Evolutionary conservation across 768 basidiomycete genomes (phyloP).

Genomic region (Pleurotus djamor): DNA sequence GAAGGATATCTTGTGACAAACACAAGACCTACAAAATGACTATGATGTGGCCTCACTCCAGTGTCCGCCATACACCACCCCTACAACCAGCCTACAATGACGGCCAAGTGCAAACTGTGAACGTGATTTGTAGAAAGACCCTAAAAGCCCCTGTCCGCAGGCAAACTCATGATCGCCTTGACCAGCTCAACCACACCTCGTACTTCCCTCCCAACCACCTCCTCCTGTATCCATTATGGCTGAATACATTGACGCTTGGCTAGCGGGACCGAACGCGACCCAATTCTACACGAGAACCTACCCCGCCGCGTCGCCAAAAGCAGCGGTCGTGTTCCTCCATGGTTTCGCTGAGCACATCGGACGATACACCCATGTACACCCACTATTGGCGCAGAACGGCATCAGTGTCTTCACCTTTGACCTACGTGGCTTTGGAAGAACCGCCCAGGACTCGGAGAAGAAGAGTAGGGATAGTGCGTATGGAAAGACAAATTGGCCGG

Average conservation of each 20-base stretch:
- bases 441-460: constrained; percentile 56
- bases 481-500: constrained; percentile 59
- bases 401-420: constrained; percentile 74
- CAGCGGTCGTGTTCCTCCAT: constrained; percentile 68
- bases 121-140: neutral
- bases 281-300: constrained; percentile 75
- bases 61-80: too few relatives aligned
- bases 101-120: too few relatives aligned
- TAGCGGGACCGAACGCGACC: constrained; percentile 52
- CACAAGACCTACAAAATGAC: too few relatives aligned
- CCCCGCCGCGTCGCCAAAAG: constrained; percentile 35
- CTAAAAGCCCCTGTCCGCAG: neutral
- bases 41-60: too few relatives aligned
- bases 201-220: neutral
- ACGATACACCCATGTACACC: constrained; percentile 70
- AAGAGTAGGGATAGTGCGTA: constrained; percentile 57
- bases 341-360: constrained; percentile 78
- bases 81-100: too few relatives aligned
- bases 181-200: neutral
- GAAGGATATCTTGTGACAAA: too few relatives aligned
- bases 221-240: constrained; percentile 8
- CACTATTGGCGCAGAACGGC: constrained; percentile 44
- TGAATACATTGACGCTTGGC: constrained; percentile 50
- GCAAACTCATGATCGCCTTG: neutral
- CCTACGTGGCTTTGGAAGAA: constrained; percentile 79